Percentiles rank a stretch among this genome's conserved stretches.
These are phyloP conservation scores for Purpureocillium takamizusanense DNA, from an alignment of 2,329 filamentous ascomycete species.

Conservation along the genomic window DNA sequence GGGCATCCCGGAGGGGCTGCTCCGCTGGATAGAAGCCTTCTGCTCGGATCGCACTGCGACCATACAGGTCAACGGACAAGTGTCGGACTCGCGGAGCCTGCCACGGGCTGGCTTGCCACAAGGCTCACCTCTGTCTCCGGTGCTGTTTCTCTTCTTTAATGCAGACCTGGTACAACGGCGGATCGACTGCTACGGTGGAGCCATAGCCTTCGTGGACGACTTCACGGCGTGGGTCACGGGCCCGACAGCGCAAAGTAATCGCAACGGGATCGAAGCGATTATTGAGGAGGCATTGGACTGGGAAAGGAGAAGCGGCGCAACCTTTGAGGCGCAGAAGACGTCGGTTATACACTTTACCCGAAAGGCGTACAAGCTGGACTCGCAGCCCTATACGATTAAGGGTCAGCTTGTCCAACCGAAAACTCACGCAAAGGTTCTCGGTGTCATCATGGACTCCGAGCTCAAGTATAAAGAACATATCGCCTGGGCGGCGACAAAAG, in stretches of 20 bases:
- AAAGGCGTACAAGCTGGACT: not conserved
- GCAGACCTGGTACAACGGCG: conserved; percentile 22
- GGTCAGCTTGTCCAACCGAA: conserved; percentile 5
- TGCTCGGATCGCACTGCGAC: conserved; percentile 3
- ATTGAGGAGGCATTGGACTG: conserved; percentile 12
- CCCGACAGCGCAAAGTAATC: conserved; percentile 11
- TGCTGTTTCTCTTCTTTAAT: conserved; percentile 26
- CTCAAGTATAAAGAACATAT: conserved; percentile 17
- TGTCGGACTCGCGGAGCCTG: not conserved
- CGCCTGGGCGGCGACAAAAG: conserved; percentile 11
- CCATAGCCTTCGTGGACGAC: conserved; percentile 17
- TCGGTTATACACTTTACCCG: conserved; percentile 14
- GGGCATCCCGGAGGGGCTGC: conserved; percentile 6
- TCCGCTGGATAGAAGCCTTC: conserved; percentile 7
- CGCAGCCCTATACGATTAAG: conserved; percentile 3
- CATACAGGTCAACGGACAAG: not conserved
- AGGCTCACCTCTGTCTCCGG: conserved; percentile 7
- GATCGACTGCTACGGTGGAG: conserved; percentile 16
- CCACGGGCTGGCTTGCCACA: conserved; percentile 1
- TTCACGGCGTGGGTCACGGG: conserved; percentile 15
- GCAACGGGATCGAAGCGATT: conserved; percentile 13
- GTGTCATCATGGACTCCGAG: conserved; percentile 7
- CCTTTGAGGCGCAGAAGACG: conserved; percentile 16
- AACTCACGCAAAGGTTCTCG: conserved; percentile 8
- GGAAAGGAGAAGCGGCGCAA: conserved; percentile 15